Percentiles rank a stretch among this genome's conserved stretches.
These are phyloP conservation scores for Sophora flavescens DNA, from an alignment of 306 rosid species.

Conservation along the genomic window DNA sequence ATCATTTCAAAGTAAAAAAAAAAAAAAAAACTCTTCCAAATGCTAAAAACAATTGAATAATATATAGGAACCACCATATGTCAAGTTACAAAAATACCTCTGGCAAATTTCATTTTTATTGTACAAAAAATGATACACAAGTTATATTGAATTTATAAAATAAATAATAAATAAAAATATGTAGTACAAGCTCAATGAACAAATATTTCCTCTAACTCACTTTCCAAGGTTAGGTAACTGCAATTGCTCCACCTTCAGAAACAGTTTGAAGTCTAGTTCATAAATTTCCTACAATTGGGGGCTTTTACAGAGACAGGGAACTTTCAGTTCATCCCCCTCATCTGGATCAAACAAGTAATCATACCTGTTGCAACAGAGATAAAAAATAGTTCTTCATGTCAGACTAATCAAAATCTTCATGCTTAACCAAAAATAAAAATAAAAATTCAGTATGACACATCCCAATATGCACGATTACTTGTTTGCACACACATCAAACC, in stretches of 20 bases:
- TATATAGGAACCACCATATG: neutral
- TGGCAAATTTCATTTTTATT: constrained; percentile 42
- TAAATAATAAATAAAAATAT: neutral
- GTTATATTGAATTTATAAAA: constrained; percentile 33
- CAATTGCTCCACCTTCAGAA: constrained; percentile 41
- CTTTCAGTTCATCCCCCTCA: constrained; percentile 75
- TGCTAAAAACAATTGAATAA: constrained; percentile 19
- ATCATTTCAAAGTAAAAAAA: too few relatives aligned
- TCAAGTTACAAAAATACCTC: constrained; percentile 12
- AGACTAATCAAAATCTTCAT: constrained; percentile 29
- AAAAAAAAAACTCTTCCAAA: neutral
- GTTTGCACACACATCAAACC: neutral
- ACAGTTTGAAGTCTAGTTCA: constrained; percentile 61
- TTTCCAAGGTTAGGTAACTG: constrained; percentile 43
- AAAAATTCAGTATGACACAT: neutral
- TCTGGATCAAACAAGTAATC: constrained; percentile 89
- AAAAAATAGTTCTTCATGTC: constrained; percentile 18
- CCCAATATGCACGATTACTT: constrained; percentile 12
- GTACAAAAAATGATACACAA: constrained; percentile 39
- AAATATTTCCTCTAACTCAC: constrained; percentile 41
- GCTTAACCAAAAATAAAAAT: neutral
- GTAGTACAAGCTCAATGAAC: constrained; percentile 20
- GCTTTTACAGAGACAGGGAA: constrained; percentile 83
- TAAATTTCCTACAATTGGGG: constrained; percentile 73
- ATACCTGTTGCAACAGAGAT: constrained; percentile 63